Conservation (phyloP, 2,329 filamentous ascomycete species). For the Trichoderma afroharzianum region DNA sequence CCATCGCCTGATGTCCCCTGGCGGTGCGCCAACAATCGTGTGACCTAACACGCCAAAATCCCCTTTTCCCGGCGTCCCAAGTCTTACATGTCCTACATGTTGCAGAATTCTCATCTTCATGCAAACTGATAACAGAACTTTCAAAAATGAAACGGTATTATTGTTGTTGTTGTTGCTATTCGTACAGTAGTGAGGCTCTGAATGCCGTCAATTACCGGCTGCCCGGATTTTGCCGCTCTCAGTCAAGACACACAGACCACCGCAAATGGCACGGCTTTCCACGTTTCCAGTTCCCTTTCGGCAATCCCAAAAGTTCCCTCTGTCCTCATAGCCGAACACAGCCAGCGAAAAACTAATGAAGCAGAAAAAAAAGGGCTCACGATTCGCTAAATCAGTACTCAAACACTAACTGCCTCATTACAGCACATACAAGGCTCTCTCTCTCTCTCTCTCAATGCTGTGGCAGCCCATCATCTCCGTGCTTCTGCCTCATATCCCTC, state of each 20-base stretch:
- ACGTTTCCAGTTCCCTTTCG: background rate
- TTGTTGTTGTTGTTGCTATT: background rate
- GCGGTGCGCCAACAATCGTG: background rate
- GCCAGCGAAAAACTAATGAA: background rate
- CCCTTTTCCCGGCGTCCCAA: background rate
- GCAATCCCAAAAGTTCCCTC: background rate
- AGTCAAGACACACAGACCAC: background rate
- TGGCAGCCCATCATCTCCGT: background rate
- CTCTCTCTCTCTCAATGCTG: slow-evolving; percentile 12
- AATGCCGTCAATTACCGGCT: slow-evolving; percentile 9
- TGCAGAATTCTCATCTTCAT: background rate
- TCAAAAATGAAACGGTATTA: background rate
- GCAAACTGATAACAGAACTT: background rate
- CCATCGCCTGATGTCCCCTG: slow-evolving; percentile 6
- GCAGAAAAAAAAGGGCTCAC: background rate
- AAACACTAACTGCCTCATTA: background rate
- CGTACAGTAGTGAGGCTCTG: background rate
- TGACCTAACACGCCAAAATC: background rate
- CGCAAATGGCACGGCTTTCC: background rate
- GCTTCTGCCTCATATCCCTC: background rate
- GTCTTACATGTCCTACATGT: background rate
- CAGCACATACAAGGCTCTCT: background rate
- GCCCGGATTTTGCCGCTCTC: background rate
- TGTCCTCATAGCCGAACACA: background rate
- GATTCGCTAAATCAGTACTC: background rate